These are phyloP conservation scores for Fusarium sp. DNA, from an alignment of 2,329 filamentous ascomycete genomes.

Conservation along the genomic window DNA sequence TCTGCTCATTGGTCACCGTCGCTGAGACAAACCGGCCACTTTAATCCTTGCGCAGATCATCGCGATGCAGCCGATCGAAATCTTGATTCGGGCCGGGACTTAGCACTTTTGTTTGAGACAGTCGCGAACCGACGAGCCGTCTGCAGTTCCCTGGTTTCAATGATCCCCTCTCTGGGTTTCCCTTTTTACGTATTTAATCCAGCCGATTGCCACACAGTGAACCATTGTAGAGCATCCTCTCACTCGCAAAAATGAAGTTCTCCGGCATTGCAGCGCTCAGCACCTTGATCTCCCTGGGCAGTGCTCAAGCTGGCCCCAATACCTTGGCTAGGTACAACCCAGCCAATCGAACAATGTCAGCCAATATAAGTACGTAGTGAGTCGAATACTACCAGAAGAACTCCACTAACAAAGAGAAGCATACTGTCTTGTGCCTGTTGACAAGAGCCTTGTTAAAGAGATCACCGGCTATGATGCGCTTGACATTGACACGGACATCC, in stretches of 20 bases:
- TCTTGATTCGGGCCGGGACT: not conserved
- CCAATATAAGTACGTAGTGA: constrained; percentile 9
- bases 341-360: constrained; percentile 22
- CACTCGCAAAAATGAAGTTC: not conserved
- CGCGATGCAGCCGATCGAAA: not conserved
- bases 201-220: not conserved
- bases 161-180: not conserved
- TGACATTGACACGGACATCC: not conserved
- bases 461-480: constrained; percentile 16
- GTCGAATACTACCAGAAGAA: rapidly evolving
- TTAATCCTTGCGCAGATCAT: not conserved
- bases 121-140: not conserved
- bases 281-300: not conserved
- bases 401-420: not conserved
- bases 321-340: constrained; percentile 20
- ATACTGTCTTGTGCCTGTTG: constrained; percentile 14
- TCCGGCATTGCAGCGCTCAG: not conserved
- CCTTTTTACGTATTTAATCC: not conserved
- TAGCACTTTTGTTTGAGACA: not conserved
- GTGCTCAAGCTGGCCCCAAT: constrained; percentile 14
- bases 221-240: not conserved
- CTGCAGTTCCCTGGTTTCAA: not conserved
- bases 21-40: not conserved
- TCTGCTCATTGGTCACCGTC: not conserved
- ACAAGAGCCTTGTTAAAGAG: constrained; percentile 1